phyloP scores from a whole-genome alignment of 345 rosid species.

The Rhodamnia rubescens region DNA sequence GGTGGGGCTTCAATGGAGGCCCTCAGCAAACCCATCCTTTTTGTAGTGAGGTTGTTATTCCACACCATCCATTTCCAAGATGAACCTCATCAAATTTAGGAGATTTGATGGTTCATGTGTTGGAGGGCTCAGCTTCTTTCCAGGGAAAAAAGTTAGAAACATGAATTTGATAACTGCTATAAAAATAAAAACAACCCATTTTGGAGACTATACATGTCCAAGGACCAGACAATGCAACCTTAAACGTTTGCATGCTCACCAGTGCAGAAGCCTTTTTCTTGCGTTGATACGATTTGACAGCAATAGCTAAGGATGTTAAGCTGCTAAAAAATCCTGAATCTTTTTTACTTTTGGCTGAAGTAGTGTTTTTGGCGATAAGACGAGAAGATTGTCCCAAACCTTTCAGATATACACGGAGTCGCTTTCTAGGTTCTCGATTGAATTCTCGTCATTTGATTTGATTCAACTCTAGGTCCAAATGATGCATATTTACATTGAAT shows the following conservation, averaged over 20 bases:
- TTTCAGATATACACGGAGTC: background rate
- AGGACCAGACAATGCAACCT: background rate
- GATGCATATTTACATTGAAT: background rate
- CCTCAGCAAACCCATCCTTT: background rate
- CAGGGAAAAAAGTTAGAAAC: background rate
- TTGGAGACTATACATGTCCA: background rate
- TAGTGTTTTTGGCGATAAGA: background rate
- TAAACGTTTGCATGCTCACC: background rate
- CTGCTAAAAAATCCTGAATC: background rate
- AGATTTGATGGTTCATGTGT: background rate
- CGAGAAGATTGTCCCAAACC: background rate
- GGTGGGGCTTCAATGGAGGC: background rate
- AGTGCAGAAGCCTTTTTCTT: background rate
- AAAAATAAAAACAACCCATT: background rate
- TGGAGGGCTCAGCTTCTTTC: background rate
- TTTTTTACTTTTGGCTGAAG: background rate
- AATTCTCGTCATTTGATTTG: background rate
- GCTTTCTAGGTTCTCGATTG: background rate
- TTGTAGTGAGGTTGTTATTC: background rate
- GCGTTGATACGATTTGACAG: background rate
- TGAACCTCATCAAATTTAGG: background rate
- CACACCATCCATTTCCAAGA: background rate
- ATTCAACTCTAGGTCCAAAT: background rate
- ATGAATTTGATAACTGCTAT: background rate
- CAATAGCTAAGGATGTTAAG: background rate